A percentile compares a stretch with the other conserved stretches of the same genome.
Evolutionary conservation across 1,139 yeast species (phyloP).

Genomic region (Magnusiomyces suaveolens): DNA sequence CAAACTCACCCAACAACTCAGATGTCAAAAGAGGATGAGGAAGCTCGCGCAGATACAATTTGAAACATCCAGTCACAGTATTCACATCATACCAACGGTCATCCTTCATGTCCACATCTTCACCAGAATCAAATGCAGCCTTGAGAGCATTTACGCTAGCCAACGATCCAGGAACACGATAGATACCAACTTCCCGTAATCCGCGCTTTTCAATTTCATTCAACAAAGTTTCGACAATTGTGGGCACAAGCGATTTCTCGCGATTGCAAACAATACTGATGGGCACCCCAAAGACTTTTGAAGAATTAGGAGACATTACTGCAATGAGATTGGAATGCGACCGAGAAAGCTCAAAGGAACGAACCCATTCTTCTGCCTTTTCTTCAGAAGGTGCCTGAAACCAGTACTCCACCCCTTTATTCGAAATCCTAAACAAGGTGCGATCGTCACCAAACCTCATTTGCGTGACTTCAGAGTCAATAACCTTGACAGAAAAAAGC

Average conservation of each 20-base stretch:
- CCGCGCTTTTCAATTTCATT: constrained; percentile 76
- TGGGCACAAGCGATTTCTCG: constrained; percentile 51
- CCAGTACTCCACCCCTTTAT: constrained; percentile 41
- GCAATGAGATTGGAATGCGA: constrained; percentile 36
- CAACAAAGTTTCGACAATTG: constrained; percentile 53
- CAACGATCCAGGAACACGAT: constrained; percentile 83
- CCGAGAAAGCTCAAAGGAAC: constrained; percentile 35
- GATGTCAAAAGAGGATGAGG: constrained; percentile 78
- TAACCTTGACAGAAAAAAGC: constrained; percentile 45
- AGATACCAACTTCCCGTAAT: constrained; percentile 80
- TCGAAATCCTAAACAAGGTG: constrained; percentile 52
- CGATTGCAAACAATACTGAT: constrained; percentile 63
- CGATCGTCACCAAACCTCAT: constrained; percentile 22
- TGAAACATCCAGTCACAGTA: constrained; percentile 83
- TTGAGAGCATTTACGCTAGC: constrained; percentile 66
- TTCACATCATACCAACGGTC: constrained; percentile 73
- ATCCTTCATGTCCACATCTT: constrained; percentile 56
- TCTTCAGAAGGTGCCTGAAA: constrained; percentile 59
- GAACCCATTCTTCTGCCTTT: constrained; percentile 73
- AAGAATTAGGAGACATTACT: constrained; percentile 22
- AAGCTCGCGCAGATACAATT: constrained; percentile 72
- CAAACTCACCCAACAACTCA: constrained; percentile 45
- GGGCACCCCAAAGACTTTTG: constrained; percentile 79
- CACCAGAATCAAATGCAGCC: constrained; percentile 62
- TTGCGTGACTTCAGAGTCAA: constrained; percentile 31